Base-by-base conservation (phyloP, 345 rosid species). In the Populus simonii region DNA sequence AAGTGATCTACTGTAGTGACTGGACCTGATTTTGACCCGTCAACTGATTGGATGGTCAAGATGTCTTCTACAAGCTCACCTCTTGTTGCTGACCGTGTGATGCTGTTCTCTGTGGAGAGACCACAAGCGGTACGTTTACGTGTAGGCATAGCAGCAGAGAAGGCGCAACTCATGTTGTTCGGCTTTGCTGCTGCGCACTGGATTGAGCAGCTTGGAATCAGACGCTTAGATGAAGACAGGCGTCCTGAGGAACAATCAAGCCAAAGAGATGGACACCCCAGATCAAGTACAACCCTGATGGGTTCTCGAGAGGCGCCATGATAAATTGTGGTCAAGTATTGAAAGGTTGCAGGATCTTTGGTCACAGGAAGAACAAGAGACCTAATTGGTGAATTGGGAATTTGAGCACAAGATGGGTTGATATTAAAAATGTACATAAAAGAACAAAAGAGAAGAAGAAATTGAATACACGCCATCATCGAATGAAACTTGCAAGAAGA, bases 311-410 rank as follows among this genome's bases (percentile, higher is more conserved):
- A 74, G 72, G 51, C 77, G 7, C 89, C 90, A 23, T 49, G 87
- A 36, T 62, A 75, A 81, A 89, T 82, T 41, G 69, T 73, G 72
- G 96, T 79, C 53, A 92, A 47, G 87, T 90, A 94, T 75, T 92
- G 97, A 43, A 84, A 86, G 57, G 92, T 88, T 6, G 88, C 75
- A 16, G 81, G 10, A 81, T 94, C 96, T 84, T 84, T 88, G 5
- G 72, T 7, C 7, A 92, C 86, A 8, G 94, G 89, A 70, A 90
- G 78, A 71, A 84, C 70, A 25, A 78, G 20, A 0, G 78, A 76
- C 53, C 18, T 15, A 73, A 53, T 49, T 15, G 81, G 38, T 0
- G 79, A 39, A n/a, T 62, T 51, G 35, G 78, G 68, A 72, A 71
- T 72, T 62, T 78, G 87, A 35, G 81, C 82, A 41, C 49, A 74